Percentiles rank a stretch among this genome's conserved stretches.
These are phyloP conservation scores for Pistacia vera DNA, from an alignment of 345 rosid species.

Conservation along the genomic window DNA sequence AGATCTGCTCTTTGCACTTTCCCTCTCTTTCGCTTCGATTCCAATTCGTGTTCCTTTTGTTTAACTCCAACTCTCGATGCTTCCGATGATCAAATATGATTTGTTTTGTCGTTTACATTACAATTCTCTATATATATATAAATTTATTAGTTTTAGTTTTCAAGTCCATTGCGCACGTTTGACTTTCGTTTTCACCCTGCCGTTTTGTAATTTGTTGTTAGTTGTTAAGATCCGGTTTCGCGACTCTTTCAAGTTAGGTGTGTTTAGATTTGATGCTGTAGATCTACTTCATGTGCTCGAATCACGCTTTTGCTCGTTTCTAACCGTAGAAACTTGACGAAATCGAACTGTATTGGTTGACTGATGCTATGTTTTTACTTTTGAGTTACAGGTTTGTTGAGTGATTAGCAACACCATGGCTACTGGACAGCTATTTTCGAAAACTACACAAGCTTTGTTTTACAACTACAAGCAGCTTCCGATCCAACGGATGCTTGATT, in stretches of 20 bases:
- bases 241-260: constrained; percentile 30
- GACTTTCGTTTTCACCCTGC: not conserved
- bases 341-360: not conserved
- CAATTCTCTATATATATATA: not conserved
- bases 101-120: constrained; percentile 18
- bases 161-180: not conserved
- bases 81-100: constrained; percentile 14
- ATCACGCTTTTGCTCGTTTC: not conserved
- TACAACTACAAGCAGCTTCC: constrained; percentile 98
- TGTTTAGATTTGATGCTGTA: not conserved
- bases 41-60: constrained; percentile 27
- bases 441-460: constrained; percentile 83
- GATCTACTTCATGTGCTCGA: not conserved
- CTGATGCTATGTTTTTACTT: not conserved
- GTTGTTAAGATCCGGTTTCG: constrained; percentile 21
- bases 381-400: not conserved
- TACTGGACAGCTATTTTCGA: constrained; percentile 91
- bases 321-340: not conserved
- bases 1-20: constrained; percentile 7
- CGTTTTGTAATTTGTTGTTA: not conserved
- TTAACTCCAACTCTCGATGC: constrained; percentile 28
- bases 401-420: constrained; percentile 55
- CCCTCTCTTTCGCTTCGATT: constrained; percentile 19
- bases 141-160: not conserved
- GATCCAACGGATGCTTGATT: constrained; percentile 98